Evolutionary conservation across 257 asterid genomes (phyloP), one percentile per base, ranked within the genome.

Genomic region (Lithospermum erythrorhizon): DNA sequence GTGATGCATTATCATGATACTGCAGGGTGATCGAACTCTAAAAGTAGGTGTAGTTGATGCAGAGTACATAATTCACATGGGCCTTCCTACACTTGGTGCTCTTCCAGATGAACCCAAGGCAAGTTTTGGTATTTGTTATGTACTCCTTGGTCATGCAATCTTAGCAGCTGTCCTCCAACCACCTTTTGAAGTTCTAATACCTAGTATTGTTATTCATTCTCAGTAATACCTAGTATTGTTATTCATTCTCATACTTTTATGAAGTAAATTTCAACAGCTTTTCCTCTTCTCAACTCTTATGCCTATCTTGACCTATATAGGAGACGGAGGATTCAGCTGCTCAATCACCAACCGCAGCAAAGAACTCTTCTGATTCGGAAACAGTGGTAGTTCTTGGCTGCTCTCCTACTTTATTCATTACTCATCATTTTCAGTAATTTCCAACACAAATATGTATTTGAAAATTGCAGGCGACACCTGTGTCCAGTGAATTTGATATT

Each of bases 21-120:
- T 52, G 62, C 65, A 91, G 93, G 97, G 97, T 19, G 96, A 87
- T 65, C 78, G 97, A 20, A 61, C 85, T 1, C 53, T 52, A 20
- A 90, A 90, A 53, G 95, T 90, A 62, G 97, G 97, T 9, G 87
- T 90, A 41, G 96, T 90, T 24, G 96, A 90, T 58, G 77, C 74
- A 24, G 82, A 90, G 62, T 87, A 81, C 69, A 54, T 90, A 61
- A 75, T 73, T 56, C 96, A 90, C 68, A 57, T 71, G 63, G 97
- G 87, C 7, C 77, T 87, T 73, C 97, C 96, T 53, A 78, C 88
- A 13, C 86, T 90, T 7, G 97, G 94, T 57, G 84, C 81, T 29
- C 30, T 60, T 68, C 73, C 82, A 4, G 66, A 77, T 59, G 77
- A 65, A 70, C 68, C 61, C 53, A 78, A 78, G 81, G 97, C 75